A percentile compares a stretch with the other conserved stretches of the same genome.
Evolutionary conservation across 495 filamentous ascomycete genomes (phyloP).

Genomic region (Lasiosphaeriaceae sp.): DNA sequence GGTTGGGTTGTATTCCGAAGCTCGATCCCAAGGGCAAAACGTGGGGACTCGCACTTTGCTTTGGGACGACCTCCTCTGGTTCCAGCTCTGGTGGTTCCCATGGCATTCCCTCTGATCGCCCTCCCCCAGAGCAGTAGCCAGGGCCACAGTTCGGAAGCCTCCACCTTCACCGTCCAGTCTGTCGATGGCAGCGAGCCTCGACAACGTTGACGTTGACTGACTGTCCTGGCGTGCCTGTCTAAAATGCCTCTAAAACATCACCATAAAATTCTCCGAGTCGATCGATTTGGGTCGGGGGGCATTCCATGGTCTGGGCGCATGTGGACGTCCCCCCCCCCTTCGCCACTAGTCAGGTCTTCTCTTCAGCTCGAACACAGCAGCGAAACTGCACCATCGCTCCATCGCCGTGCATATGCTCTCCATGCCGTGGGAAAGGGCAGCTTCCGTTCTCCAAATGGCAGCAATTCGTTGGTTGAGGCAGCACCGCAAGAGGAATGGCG

Average conservation of each 20-base stretch:
- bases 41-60: slow-evolving; percentile 4
- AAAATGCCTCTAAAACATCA: neutral
- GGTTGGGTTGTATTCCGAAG: slow-evolving; percentile 22
- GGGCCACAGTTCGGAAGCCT: neutral
- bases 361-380: neutral
- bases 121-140: neutral
- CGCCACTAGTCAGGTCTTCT: neutral
- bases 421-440: slow-evolving; percentile 9
- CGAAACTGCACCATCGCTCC: neutral
- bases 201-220: neutral
- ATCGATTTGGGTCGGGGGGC: neutral
- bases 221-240: neutral
- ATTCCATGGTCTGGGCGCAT: neutral
- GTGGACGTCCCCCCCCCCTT: neutral
- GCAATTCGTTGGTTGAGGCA: neutral
- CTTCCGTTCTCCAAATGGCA: slow-evolving; percentile 13
- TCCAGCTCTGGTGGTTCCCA: neutral
- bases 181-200: neutral
- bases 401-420: neutral
- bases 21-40: slow-evolving; percentile 14
- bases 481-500: slow-evolving; percentile 2
- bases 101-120: neutral
- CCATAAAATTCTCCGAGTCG: neutral
- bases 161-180: neutral
- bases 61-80: slow-evolving; percentile 8